Evolutionary conservation across 1,284 basidiomycete genomes (phyloP).

Genomic region (Rhizoctonia solani): DNA sequence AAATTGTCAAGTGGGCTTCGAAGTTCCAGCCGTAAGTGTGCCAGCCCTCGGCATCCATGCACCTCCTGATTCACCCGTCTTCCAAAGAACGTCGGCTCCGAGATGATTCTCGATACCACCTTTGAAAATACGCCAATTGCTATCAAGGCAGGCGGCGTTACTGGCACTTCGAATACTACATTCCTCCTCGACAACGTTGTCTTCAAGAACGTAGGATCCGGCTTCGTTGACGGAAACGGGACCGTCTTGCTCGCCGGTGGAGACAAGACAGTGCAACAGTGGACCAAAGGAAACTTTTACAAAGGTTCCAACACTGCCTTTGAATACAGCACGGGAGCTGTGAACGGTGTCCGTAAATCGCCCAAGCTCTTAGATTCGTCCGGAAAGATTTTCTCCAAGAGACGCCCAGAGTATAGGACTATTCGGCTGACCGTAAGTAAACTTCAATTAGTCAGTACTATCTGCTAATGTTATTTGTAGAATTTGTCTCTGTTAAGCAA

Average conservation of each 20-base stretch:
- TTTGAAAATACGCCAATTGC: constrained; percentile 50
- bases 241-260: constrained; percentile 58
- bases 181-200: constrained; percentile 53
- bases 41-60: no score
- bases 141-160: constrained; percentile 52
- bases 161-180: constrained; percentile 49
- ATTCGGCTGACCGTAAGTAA: constrained; percentile 52
- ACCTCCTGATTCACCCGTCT: no score
- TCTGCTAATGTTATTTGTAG: constrained; percentile 4
- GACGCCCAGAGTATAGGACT: constrained; percentile 70
- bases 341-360: constrained; percentile 57
- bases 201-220: constrained; percentile 38
- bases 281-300: constrained; percentile 68
- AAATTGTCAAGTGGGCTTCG: constrained; percentile 49
- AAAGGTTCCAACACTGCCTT: constrained; percentile 51
- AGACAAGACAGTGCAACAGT: constrained; percentile 56
- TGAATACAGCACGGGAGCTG: constrained; percentile 56
- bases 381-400: constrained; percentile 65
- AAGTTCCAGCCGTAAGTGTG: constrained; percentile 54
- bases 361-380: constrained; percentile 57
- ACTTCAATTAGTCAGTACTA: not conserved
- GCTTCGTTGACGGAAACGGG: constrained; percentile 51
- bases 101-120: constrained; percentile 64
- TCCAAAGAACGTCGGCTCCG: constrained; percentile 53
- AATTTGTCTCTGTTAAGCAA: constrained; percentile 66